These are phyloP conservation scores for Trichosanthes cucumerina DNA, from an alignment of 306 rosid species.

Conservation along the genomic window DNA sequence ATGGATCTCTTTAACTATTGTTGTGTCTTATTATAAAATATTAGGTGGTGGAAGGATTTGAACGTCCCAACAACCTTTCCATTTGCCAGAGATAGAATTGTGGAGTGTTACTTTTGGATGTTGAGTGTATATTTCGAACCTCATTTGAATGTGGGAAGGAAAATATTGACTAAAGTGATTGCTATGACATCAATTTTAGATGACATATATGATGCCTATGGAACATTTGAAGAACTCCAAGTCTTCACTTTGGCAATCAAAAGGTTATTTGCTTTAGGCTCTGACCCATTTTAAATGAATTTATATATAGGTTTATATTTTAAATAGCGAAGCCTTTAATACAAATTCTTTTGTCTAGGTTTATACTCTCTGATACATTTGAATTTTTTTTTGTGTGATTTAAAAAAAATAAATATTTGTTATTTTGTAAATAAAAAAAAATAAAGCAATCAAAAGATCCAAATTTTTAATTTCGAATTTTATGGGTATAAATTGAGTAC, in stretches of 20 bases:
- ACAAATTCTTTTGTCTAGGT: no score
- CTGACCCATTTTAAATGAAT: no score
- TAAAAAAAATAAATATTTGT: no score
- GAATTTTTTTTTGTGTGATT: no score
- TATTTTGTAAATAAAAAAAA: no score
- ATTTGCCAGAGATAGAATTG: constrained; percentile 31
- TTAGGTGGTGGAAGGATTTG: constrained; percentile 45
- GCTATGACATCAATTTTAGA: constrained; percentile 19
- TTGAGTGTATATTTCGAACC: constrained; percentile 25
- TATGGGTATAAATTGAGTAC: no score
- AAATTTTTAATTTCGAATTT: no score
- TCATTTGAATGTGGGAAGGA: constrained; percentile 16
- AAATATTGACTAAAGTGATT: constrained; percentile 6
- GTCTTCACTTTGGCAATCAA: constrained; percentile 30
- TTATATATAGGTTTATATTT: no score
- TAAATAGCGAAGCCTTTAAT: no score
- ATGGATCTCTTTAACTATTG: no score
- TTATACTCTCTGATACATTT: no score
- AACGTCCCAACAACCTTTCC: constrained; percentile 16
- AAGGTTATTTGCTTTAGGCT: constrained; percentile 12
- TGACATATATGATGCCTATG: constrained; percentile 39
- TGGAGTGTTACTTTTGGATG: constrained; percentile 37
- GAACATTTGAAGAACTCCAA: constrained; percentile 37
- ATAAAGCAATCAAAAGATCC: no score
- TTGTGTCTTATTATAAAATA: neutral